Evolutionary conservation across 495 filamentous ascomycete species (phyloP), one percentile per base, ranked within the genome.

Genomic region (Lasiosphaeriaceae sp.): DNA sequence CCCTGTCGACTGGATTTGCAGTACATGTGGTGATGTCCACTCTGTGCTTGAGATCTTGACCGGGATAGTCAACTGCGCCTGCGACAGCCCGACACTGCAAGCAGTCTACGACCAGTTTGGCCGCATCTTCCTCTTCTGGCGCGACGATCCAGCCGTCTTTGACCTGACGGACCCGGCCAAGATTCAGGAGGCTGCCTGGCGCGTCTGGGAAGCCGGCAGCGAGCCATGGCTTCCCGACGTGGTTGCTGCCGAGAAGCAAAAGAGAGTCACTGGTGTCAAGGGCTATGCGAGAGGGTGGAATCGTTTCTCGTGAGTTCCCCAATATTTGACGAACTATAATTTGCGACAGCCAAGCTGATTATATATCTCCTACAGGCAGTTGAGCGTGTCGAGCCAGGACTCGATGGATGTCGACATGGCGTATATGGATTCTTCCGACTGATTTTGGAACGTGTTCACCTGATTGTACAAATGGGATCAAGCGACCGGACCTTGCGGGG

Each of bases 51-150:
- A 50, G 19, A 65, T 69, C 47, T 48, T 69, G 31, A 55, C 54
- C 14, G 29, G 21, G 24, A 46, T 34, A 19, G 53, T 65, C 1
- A 44, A 44, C 16, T 66, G 61, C 50, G 29, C 20, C 0, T 71
- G 68, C 58, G 59, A 50, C 1, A 46, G 20, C 12, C 68, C 68
- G 6, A 47, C 54, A 2, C 61, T 71, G 22, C 60, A 66, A 52
- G 68, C 66, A 23, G 56, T 71, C n/a, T 71, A 71, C 54, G 68
- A 71, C 54, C 66, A 71, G 56, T 64, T 64, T 23, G 68, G 68
- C 34, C 43, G 48, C 24, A 66, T 71, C 34, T 69, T 62, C 8
- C 54, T 71, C 19, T 71, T 60, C 44, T 69, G 64, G 62, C 59
- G 68, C 4, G 59, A 65, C 41, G 68, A 71, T 48, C 62, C 66